Evolutionary conservation across 495 filamentous ascomycete genomes (phyloP).

Genomic region (Xylaria sp.): DNA sequence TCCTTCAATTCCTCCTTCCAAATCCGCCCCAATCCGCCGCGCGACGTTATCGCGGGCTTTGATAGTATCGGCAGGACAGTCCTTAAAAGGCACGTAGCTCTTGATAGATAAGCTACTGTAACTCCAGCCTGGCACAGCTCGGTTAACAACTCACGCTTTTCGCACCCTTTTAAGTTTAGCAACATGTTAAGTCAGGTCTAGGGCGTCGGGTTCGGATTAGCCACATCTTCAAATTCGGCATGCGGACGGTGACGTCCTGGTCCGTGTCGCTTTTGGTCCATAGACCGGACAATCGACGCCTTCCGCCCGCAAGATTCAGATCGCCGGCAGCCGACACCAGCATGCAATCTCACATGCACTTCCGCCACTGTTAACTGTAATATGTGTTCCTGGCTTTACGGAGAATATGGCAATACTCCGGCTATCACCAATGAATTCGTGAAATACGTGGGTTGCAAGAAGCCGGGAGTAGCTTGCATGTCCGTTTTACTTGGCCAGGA

Average conservation of each 20-base stretch:
- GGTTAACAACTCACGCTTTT: slow-evolving; percentile 16
- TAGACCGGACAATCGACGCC: slow-evolving; percentile 30
- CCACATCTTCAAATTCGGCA: slow-evolving; percentile 32
- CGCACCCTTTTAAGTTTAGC: slow-evolving; percentile 25
- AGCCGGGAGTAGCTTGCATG: slow-evolving; percentile 18
- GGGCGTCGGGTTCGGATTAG: slow-evolving; percentile 25
- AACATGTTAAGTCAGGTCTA: slow-evolving; percentile 31
- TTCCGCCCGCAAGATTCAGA: slow-evolving; percentile 28
- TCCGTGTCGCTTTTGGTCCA: slow-evolving; percentile 26
- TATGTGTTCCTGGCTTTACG: slow-evolving; percentile 27
- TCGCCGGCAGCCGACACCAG: slow-evolving; percentile 26
- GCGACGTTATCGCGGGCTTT: slow-evolving; percentile 30
- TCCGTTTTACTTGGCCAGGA: neutral
- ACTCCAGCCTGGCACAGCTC: slow-evolving; percentile 30
- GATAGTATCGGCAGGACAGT: slow-evolving; percentile 33
- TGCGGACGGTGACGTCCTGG: slow-evolving; percentile 22
- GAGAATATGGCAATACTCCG: slow-evolving; percentile 20
- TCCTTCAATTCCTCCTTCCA: slow-evolving; percentile 36
- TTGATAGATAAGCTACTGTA: slow-evolving; percentile 36
- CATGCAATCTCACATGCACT: slow-evolving; percentile 27
- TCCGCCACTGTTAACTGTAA: slow-evolving; percentile 30
- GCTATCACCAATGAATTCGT: slow-evolving; percentile 10
- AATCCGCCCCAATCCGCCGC: slow-evolving; percentile 35
- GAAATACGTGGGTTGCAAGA: slow-evolving; percentile 16
- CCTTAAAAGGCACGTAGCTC: slow-evolving; percentile 36